phyloP scores from a whole-genome alignment of 345 rosid species.

The Euphorbia peplus region DNA sequence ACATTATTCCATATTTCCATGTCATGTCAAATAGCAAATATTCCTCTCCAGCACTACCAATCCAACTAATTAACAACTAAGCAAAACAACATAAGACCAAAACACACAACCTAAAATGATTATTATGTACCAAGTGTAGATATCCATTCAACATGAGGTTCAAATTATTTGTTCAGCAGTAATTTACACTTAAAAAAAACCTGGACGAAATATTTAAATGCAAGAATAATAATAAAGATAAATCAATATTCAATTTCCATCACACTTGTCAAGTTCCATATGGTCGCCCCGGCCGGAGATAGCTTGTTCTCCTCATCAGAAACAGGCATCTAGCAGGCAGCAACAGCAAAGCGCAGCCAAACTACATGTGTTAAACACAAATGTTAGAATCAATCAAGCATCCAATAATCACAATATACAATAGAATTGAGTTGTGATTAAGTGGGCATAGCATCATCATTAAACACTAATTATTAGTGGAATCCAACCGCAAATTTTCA shows the following conservation, averaged over 20 bases:
- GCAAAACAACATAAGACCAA: neutral
- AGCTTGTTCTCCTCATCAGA: neutral
- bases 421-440: neutral
- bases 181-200: neutral
- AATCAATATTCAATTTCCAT: neutral
- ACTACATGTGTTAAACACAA: slow-evolving; percentile 14
- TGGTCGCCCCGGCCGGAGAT: neutral
- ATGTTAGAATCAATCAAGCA: neutral
- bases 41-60: neutral
- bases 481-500: neutral
- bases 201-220: neutral
- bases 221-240: neutral
- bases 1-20: too few relatives aligned
- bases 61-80: neutral
- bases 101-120: neutral
- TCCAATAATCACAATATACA: neutral
- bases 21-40: slow-evolving; percentile 4
- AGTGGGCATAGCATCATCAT: neutral
- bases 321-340: slow-evolving; percentile 33
- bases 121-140: neutral
- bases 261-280: neutral
- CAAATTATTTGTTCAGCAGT: slow-evolving; percentile 9
- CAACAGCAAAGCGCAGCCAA: slow-evolving; percentile 36
- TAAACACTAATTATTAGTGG: neutral
- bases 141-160: slow-evolving; percentile 1